Evolutionary conservation across 2,329 filamentous ascomycete genomes (phyloP), one percentile per base, ranked within the genome.

Genomic region (Xylaria sp.): DNA sequence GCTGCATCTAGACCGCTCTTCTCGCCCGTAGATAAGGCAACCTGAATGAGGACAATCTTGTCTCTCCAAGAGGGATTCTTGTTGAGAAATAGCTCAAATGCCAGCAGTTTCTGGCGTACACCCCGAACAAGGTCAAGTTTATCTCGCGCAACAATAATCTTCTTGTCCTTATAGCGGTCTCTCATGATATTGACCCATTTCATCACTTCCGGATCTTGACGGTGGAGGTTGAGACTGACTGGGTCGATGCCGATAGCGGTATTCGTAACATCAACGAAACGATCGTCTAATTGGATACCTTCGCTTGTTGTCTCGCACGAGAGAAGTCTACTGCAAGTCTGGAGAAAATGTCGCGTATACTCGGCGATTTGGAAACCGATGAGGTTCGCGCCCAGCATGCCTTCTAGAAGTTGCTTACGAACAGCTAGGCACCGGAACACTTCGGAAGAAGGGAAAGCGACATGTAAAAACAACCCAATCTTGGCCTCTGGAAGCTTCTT

Each of bases 401-500:
- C 95, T 73, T 97, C 91, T 1, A 98, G 86, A 10, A 98, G 86
- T 79, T 97, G 88, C 72, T 92, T 94, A 65, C 95, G 91, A 11
- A 93, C 90, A 2, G 95, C 92, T 25, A 98, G 82, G 78, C 95
- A 98, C 54, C 95, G 89, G 81, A 98, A 98, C 1, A 98, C 93
- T 76, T 98, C 95, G 0, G 95, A 97, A 0, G 95, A 97, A 0
- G 95, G 95, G 79, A 98, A 98, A 0, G 95, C 94, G 31, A 95
- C 93, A 77, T 98, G 95, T 17, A 98, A 82, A 81, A 97, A 98
- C 82, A 98, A 96, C 11, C 95, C 95, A 73, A 98, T 97, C 81
- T 97, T 92, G 17, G 95, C 95, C 71, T 97, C 93, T 0, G 95
- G 94, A 10, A 96, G 85, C 83, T 94, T 92, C 81, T 96, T 90